Percentiles rank a stretch among this genome's conserved stretches.
Conservation (phyloP, 1,284 basidiomycete genomes). For the Sphaerobolus stellatus region DNA sequence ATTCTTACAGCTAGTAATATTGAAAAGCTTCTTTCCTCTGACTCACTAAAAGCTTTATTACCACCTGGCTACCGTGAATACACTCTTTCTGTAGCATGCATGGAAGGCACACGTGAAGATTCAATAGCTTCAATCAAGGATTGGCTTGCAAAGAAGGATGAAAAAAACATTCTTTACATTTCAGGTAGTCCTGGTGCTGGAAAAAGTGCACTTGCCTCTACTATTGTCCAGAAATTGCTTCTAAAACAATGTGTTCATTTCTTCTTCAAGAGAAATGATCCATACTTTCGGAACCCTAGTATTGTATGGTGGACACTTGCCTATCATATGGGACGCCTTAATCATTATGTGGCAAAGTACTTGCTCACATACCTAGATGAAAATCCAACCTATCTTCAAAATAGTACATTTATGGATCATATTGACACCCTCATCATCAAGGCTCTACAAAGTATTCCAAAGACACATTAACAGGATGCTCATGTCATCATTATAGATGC, state of each 20-base stretch:
- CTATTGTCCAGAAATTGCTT: conserved; percentile 18
- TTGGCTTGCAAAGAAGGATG: conserved; percentile 22
- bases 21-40: no score
- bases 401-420: neutral
- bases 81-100: no score
- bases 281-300: conserved; percentile 26
- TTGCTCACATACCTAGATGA: neutral
- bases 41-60: no score
- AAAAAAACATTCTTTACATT: conserved; percentile 31
- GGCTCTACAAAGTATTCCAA: no score
- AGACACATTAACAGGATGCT: neutral
- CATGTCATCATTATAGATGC: conserved; percentile 23
- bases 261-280: conserved; percentile 28
- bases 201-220: conserved; percentile 26
- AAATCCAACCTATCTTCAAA: neutral
- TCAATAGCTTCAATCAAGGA: conserved; percentile 22
- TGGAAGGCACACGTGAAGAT: conserved; percentile 25
- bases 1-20: neutral
- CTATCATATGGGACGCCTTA: conserved; percentile 17
- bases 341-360: conserved; percentile 18
- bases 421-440: no score
- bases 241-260: conserved; percentile 23
- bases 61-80: neutral
- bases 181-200: conserved; percentile 30
- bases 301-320: conserved; percentile 18